A percentile compares a stretch with the other conserved stretches of the same genome.
phyloP scores from a whole-genome alignment of 176 grass and related monocot genomes.

The Oryza meyeriana region DNA sequence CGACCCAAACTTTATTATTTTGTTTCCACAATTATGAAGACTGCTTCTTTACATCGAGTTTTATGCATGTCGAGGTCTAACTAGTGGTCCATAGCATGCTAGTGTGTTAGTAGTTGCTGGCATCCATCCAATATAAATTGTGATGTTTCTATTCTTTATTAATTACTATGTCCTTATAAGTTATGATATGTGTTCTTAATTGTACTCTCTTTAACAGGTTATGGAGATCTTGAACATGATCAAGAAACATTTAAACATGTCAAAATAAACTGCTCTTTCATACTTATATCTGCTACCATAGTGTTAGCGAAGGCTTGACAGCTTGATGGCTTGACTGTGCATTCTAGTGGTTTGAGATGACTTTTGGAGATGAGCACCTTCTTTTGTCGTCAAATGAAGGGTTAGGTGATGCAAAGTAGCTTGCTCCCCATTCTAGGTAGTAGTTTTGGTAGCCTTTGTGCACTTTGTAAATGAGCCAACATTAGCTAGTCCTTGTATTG shows the following conservation, averaged over 20 bases:
- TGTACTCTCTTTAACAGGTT: constrained; percentile 28
- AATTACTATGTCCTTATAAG: neutral
- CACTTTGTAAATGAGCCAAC: constrained; percentile 36
- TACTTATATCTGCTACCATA: neutral
- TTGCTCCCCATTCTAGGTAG: constrained; percentile 25
- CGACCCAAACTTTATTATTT: neutral
- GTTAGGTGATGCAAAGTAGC: constrained; percentile 30
- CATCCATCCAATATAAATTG: neutral
- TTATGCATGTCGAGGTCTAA: neutral
- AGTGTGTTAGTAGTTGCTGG: constrained; percentile 7
- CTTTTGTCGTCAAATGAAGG: constrained; percentile 20
- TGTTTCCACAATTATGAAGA: constrained; percentile 15
- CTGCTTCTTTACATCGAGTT: neutral
- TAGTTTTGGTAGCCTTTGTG: constrained; percentile 27
- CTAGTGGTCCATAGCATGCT: neutral
- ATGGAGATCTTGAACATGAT: constrained; percentile 65
- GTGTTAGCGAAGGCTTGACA: constrained; percentile 1
- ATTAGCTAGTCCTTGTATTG: constrained; percentile 22
- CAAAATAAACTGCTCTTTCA: constrained; percentile 29
- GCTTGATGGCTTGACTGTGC: neutral
- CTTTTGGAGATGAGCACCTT: constrained; percentile 6
- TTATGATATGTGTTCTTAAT: neutral
- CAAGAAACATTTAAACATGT: constrained; percentile 51
- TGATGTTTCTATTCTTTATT: neutral
- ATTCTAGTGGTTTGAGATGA: neutral